Conservation (phyloP, 2,329 filamentous ascomycete genomes). For the Onygenales sp. region DNA sequence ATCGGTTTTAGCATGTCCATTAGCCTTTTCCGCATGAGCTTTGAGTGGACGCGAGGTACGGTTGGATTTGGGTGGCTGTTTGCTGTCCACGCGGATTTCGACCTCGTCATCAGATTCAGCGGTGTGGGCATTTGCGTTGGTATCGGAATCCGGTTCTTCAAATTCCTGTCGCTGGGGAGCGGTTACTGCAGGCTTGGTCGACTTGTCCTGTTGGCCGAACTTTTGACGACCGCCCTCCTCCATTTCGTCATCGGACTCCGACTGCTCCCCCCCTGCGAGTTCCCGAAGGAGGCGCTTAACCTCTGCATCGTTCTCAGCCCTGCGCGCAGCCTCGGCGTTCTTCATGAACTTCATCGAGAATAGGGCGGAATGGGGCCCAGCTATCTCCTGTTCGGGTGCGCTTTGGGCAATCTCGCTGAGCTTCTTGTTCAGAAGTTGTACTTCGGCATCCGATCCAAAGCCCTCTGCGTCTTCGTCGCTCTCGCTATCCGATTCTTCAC, state of each 20-base stretch:
- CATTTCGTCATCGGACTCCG: conserved; percentile 40
- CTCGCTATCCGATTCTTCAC: conserved; percentile 53
- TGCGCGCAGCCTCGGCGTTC: conserved; percentile 69
- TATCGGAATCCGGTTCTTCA: conserved; percentile 49
- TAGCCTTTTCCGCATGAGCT: conserved; percentile 13
- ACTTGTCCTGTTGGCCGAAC: conserved; percentile 24
- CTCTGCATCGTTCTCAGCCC: conserved; percentile 70
- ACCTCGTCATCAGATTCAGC: conserved; percentile 21
- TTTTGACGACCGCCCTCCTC: conserved; percentile 55
- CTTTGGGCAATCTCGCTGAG: conserved; percentile 39
- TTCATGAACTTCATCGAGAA: conserved; percentile 92
- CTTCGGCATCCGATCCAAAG: conserved; percentile 24
- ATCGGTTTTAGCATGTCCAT: conserved; percentile 10
- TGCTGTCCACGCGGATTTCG: conserved; percentile 25
- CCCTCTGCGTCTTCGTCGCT: conserved; percentile 50
- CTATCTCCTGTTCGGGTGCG: conserved; percentile 30
- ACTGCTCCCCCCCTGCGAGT: conserved; percentile 48
- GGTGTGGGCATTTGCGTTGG: conserved; percentile 22
- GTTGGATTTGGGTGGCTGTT: conserved; percentile 14
- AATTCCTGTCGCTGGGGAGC: conserved; percentile 43
- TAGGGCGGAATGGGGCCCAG: conserved; percentile 53
- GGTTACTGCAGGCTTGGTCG: conserved; percentile 20
- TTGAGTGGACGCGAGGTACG: not conserved
- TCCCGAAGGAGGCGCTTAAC: conserved; percentile 61
- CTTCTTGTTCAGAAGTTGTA: conserved; percentile 29